Conservation (phyloP, 805 yeast species). For the Yarrowia osloensis region DNA sequence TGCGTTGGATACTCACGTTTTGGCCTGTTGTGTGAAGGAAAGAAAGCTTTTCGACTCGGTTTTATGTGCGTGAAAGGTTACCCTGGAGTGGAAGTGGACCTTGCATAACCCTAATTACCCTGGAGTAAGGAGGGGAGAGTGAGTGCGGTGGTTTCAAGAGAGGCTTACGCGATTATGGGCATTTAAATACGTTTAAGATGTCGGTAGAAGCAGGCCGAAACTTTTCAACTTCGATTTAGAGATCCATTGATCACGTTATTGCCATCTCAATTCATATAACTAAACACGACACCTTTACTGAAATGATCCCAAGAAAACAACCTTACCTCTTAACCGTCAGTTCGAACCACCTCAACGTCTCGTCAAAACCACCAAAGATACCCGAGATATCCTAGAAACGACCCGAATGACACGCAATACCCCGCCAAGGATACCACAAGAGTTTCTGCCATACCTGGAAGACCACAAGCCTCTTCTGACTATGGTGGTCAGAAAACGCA, state of each 20-base stretch:
- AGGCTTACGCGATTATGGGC: too few relatives aligned
- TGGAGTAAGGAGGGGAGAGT: neutral
- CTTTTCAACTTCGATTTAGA: too few relatives aligned
- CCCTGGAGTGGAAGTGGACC: neutral
- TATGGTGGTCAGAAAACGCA: neutral
- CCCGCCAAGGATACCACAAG: neutral
- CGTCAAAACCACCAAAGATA: neutral
- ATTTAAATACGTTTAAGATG: too few relatives aligned
- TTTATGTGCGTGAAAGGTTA: neutral
- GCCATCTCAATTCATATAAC: neutral
- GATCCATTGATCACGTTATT: too few relatives aligned
- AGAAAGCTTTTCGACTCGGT: neutral
- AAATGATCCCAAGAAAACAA: neutral
- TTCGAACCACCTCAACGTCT: too few relatives aligned
- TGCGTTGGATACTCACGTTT: constrained; percentile 4
- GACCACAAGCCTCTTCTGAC: neutral
- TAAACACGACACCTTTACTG: too few relatives aligned
- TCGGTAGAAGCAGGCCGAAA: too few relatives aligned
- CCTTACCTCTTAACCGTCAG: neutral
- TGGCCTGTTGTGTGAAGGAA: neutral
- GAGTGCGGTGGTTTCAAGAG: too few relatives aligned
- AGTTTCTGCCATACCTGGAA: neutral
- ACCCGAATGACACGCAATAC: neutral
- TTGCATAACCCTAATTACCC: constrained; percentile 8
- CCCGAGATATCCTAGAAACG: neutral